Base-by-base conservation (phyloP, 2,329 filamentous ascomycete genomes). In the Camillea tinctor region DNA sequence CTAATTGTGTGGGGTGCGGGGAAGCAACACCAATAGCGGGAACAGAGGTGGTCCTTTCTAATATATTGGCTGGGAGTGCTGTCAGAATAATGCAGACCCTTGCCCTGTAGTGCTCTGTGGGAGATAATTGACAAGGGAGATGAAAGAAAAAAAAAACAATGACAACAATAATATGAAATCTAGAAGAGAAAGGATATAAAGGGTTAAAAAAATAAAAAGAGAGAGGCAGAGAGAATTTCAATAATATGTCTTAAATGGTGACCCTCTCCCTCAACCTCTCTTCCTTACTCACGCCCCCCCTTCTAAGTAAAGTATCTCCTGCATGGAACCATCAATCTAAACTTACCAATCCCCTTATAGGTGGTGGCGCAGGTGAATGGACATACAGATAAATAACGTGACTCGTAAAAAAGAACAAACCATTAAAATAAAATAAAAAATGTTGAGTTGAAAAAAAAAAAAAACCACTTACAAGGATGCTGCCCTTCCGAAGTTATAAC, bases 1-100 rank as follows among this genome's bases (percentile, higher is more conserved):
- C 65, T 55, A 63, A 52, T 58, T 44, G 60, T 68, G 68, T 69
- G 69, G 70, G 63, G 68, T 70, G 69, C 69, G 70, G 70, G 69
- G 70, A 66, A 68, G 64, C 60, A 63, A 52, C 68, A 64, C 68
- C 66, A 66, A 68, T 65, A 68, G 64, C 60, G 67, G 59, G 58
- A 64, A 62, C 57, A 65, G 56, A 55, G 57, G 63, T 59, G 61
- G 61, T 56, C 61, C 60, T 63, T 56, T 56, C 57, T 54, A 61
- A 52, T 55, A 54, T 30, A 30, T 30, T 64, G 62, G 63, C 60
- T 65, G 64, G 51, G 63, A 58, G 55, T 52, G 21, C 58, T 55
- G 49, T 23, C 49, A 21, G 49, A 23, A 23, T 50, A 11, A 50
- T 23, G 49, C 49, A 23, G 22, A 23, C 49, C 49, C 19, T 23